Evolutionary conservation across 306 rosid species (phyloP), one percentile per base, ranked within the genome.

Genomic region (Hippophae rhamnoides): DNA sequence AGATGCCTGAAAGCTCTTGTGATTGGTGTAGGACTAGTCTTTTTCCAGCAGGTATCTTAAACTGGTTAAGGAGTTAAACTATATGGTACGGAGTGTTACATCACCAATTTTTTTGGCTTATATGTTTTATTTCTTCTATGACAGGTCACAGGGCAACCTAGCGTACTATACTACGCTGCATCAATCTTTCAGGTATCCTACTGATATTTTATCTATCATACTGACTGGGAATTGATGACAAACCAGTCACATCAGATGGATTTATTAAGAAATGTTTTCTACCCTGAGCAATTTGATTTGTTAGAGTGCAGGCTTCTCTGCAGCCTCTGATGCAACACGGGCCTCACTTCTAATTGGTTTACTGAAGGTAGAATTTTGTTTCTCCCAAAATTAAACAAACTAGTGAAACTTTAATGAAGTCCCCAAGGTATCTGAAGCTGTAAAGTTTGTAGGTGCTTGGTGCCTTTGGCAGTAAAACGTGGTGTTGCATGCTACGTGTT

Each of bases 121-220:
- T 31, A 31, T 31, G 38, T 4, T 31, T 31, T 31, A 31, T 31
- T 31, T 31, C 38, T 27, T 27, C 38, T 31, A 31, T 31, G 38
- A 31, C 38, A 31, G 38, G 88, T 93, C 72, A 93, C 99, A 31
- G 99, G 99, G 62, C 99, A 93, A 72, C 99, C 99, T 42, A 93
- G 99, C 67, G 99, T 93, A 71, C 82, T 93, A 18, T 93, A 93
- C 77, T 93, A 93, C 76, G 99, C 99, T 55, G 78, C 84, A 59
- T 75, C 99, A 13, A 88, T 93, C 82, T 81, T 93, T 65, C 88
- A 86, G 99, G 96, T 93, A 81, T 52, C 38, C 38, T 31, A 31
- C 38, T 31, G 38, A 31, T 31, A 31, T 31, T 31, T 31, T 31
- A 31, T 31, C 38, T 31, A 31, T 31, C 38, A 5, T 31, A 31